Conservation (phyloP, 768 basidiomycete genomes). For the Russula abietina region DNA sequence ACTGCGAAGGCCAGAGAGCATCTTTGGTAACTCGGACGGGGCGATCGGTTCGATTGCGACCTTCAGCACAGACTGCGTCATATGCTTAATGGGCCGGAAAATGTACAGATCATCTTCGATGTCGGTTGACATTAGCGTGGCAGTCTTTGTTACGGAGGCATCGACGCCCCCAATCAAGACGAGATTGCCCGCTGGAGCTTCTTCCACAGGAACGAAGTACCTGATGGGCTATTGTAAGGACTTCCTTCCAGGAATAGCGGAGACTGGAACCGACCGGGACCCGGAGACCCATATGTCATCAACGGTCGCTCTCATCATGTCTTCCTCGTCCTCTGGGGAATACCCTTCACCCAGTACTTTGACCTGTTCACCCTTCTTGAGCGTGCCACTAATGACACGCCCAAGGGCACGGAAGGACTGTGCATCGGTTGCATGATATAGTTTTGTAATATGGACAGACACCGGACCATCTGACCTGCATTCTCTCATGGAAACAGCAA, state of each 20-base stretch:
- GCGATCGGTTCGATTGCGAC: conserved; percentile 97
- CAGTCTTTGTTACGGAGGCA: conserved; percentile 90
- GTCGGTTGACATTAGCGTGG: conserved; percentile 70
- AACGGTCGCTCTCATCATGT: conserved; percentile 80
- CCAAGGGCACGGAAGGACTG: conserved; percentile 96
- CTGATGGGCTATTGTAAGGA: conserved; percentile 35
- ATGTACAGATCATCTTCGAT: conserved; percentile 87
- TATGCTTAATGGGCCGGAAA: conserved; percentile 93
- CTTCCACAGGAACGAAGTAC: conserved; percentile 86
- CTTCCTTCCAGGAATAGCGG: not conserved
- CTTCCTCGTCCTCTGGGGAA: conserved; percentile 98
- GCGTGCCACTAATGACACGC: conserved; percentile 86
- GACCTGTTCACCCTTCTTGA: conserved; percentile 73
- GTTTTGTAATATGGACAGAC: conserved; percentile 88
- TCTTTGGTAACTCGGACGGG: conserved; percentile 96
- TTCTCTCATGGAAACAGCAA: conserved; percentile 72
- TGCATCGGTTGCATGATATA: conserved; percentile 95
- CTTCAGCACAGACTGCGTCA: conserved; percentile 95
- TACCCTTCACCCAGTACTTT: conserved; percentile 99
- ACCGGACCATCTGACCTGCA: conserved; percentile 83
- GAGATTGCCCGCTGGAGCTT: conserved; percentile 86
- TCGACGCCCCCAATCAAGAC: conserved; percentile 92
- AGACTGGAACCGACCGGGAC: conserved; percentile 55
- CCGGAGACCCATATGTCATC: conserved; percentile 90
- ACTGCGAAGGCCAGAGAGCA: conserved; percentile 93